Evolutionary conservation across 257 asterid genomes (phyloP), one percentile per base, ranked within the genome.

Genomic region (Salvia splendens): DNA sequence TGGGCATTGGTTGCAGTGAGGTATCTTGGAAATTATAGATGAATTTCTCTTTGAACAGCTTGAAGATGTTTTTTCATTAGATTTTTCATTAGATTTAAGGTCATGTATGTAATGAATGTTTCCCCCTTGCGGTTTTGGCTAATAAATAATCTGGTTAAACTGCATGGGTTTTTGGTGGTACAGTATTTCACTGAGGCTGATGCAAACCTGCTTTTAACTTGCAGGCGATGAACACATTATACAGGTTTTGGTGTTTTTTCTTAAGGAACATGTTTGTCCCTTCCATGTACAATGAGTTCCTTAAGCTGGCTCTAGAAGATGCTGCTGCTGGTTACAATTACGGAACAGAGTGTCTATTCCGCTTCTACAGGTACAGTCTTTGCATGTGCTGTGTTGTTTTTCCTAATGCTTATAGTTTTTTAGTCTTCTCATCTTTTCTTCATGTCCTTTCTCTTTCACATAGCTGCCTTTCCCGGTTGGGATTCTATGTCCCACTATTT

Each of bases 1-100:
- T 86, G 86, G 99, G 99, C 78, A 80, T 88, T 67, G 97, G 96
- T 67, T 84, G 87, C 86, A 90, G 99, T 80, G 92, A 93, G 99
- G 99, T 93, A 81, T 20, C 5, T 73, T 35, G 47, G 35, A 57
- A 72, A n/a, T 60, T 30, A 12, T 70, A 33, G 68, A 56, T 61
- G 61, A 55, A 8, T 73, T 68, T 59, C 10, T 6, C 5, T 70
- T 57, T 46, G 38, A 67, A 41, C 10, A 8, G 45, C 38, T 36
- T 17, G 30, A 55, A 12, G 20, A n/a, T 61, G 8, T 71, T 5
- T 65, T 70, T 28, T 60, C 20, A 73, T 51, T 42, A 47, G n/a
- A 47, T 5, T 65, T 70, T 28, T 60, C 20, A 73, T 51, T 42
- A 47, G n/a, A 47, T 51, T 50, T 41, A 41, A 65, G 56, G 16